Conservation (phyloP, 2,329 filamentous ascomycete species). For the Sclerotinia glacialis region DNA sequence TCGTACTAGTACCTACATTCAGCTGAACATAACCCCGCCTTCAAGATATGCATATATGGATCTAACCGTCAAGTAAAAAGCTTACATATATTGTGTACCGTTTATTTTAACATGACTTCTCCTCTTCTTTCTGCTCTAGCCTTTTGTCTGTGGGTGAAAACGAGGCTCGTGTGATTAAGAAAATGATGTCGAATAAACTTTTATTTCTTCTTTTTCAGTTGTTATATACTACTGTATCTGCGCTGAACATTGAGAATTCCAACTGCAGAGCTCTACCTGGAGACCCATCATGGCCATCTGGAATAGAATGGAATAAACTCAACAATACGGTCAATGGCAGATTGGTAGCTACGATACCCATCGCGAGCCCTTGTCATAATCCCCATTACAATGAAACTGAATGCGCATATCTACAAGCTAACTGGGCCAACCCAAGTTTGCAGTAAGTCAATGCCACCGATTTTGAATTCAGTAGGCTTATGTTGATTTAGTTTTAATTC, state of each 20-base stretch:
- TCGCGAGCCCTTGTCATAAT: conserved; percentile 26
- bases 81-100: not conserved
- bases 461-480: not conserved
- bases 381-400: conserved; percentile 19
- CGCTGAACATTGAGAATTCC: not conserved
- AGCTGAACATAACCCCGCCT: not conserved
- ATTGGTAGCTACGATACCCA: conserved; percentile 25
- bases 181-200: not conserved
- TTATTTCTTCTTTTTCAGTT: not conserved
- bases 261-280: conserved; percentile 23
- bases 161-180: not conserved
- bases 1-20: not conserved
- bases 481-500: not conserved
- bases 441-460: conserved; percentile 14
- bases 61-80: not conserved
- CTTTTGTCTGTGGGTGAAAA: not conserved
- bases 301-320: conserved; percentile 24
- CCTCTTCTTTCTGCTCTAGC: not conserved
- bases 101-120: not conserved
- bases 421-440: conserved; percentile 20
- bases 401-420: conserved; percentile 23
- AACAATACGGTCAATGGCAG: conserved; percentile 27
- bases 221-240: not conserved
- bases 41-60: not conserved
- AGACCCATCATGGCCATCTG: conserved; percentile 27